These are phyloP conservation scores for Nakazawaea peltata DNA, from an alignment of 805 yeast genomes.

Conservation along the genomic window DNA sequence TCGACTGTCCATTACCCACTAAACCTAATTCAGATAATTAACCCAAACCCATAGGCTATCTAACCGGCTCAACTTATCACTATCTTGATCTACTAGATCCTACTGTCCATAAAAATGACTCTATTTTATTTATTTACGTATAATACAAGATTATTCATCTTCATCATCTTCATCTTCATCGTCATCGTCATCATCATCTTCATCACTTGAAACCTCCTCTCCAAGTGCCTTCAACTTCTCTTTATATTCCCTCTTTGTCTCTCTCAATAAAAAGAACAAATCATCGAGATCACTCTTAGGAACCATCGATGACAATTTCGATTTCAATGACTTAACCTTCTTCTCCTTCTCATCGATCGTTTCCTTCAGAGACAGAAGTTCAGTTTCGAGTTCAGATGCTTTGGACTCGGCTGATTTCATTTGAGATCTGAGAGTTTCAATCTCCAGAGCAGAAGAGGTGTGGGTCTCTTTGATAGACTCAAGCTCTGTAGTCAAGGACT, in stretches of 20 bases:
- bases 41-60: too few species aligned
- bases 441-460: too few species aligned
- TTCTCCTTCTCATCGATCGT: not conserved
- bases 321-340: constrained; percentile 1
- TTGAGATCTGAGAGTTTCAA: too few species aligned
- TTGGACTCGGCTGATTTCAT: too few species aligned
- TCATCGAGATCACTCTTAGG: constrained; percentile 61
- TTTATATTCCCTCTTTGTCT: constrained; percentile 53
- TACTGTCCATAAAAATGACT: too few species aligned
- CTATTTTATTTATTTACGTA: constrained; percentile 1
- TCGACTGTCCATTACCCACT: too few species aligned
- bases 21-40: too few species aligned
- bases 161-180: constrained; percentile 43
- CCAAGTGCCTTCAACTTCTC: constrained; percentile 42
- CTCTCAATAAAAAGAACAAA: constrained; percentile 66
- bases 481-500: too few species aligned
- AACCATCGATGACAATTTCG: constrained; percentile 21
- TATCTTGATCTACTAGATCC: too few species aligned
- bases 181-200: constrained; percentile 58
- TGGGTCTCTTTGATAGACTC: too few species aligned
- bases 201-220: constrained; percentile 61
- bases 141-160: constrained; percentile 13
- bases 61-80: too few species aligned
- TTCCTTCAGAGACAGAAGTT: not conserved
- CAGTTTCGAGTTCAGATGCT: not conserved